A percentile compares a stretch with the other conserved stretches of the same genome.
phyloP scores from a whole-genome alignment of 2,329 filamentous ascomycete genomes.

The Xylaria sp. region DNA sequence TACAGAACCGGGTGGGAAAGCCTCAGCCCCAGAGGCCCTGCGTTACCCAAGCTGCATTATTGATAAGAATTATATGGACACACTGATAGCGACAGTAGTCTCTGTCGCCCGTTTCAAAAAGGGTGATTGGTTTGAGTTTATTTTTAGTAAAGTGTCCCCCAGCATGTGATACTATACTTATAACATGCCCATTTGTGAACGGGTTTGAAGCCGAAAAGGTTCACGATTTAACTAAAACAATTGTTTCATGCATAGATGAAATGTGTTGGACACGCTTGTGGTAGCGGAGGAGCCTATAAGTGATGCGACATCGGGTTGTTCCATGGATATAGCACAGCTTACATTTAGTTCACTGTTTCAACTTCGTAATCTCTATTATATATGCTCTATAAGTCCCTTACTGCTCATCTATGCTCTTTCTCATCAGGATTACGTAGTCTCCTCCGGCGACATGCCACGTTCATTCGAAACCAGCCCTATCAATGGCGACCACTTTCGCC shows the following conservation, averaged over 20 bases:
- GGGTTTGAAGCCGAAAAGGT: neutral
- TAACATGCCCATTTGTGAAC: neutral
- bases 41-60: too few relatives aligned
- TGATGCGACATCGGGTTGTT: neutral
- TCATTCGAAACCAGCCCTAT: constrained; percentile 29
- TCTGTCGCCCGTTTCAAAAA: too few relatives aligned
- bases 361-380: neutral
- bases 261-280: neutral
- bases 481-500: constrained; percentile 43
- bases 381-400: neutral
- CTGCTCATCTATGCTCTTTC: neutral
- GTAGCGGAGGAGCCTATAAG: neutral
- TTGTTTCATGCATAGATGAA: neutral
- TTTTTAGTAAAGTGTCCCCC: neutral
- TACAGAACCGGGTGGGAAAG: neutral
- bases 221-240: neutral
- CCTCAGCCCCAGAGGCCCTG: too few relatives aligned
- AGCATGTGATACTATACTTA: neutral
- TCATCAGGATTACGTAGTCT: neutral
- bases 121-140: too few relatives aligned
- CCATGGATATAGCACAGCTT: neutral
- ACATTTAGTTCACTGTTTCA: neutral
- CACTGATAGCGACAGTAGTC: too few relatives aligned
- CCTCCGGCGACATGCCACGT: neutral
- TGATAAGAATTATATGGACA: too few relatives aligned